Evolutionary conservation across 371 early-diverging fungal genomes (phyloP).

Genomic region (Circinella umbellata): DNA sequence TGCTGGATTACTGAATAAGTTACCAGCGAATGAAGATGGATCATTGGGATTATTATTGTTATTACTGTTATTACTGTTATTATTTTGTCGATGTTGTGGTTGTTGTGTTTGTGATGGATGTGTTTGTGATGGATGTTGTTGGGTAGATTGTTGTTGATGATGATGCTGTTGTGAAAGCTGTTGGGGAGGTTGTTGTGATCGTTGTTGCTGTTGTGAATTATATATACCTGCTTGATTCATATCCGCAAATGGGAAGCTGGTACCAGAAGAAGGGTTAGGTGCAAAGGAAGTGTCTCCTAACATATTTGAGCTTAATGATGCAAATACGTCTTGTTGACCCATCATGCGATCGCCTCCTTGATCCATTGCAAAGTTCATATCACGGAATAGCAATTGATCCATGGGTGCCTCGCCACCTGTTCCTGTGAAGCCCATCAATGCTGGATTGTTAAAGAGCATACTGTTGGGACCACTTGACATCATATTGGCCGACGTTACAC

Average conservation of each 20-base stretch:
- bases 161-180: constrained; percentile 16
- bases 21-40: constrained; percentile 12
- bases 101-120: constrained; percentile 3
- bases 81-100: constrained; percentile 12
- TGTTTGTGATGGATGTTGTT: constrained; percentile 11
- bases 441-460: constrained; percentile 16
- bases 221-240: constrained; percentile 15
- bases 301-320: constrained; percentile 14
- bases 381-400: constrained; percentile 20
- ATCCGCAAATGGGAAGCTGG: constrained; percentile 14
- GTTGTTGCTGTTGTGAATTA: constrained; percentile 10
- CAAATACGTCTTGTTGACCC: constrained; percentile 21
- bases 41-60: constrained; percentile 6
- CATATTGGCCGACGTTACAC: constrained; percentile 9
- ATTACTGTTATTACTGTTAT: neutral
- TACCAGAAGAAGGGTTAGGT: constrained; percentile 9
- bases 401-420: constrained; percentile 8
- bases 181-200: constrained; percentile 7
- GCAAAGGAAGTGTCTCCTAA: constrained; percentile 12
- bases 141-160: constrained; percentile 7
- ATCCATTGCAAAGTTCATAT: constrained; percentile 17
- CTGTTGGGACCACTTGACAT: constrained; percentile 6
- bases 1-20: constrained; percentile 13
- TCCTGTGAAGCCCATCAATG: constrained; percentile 17
- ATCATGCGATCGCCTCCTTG: constrained; percentile 11